Conservation (phyloP, 2,329 filamentous ascomycete species). For the Fusarium dimerum region DNA sequence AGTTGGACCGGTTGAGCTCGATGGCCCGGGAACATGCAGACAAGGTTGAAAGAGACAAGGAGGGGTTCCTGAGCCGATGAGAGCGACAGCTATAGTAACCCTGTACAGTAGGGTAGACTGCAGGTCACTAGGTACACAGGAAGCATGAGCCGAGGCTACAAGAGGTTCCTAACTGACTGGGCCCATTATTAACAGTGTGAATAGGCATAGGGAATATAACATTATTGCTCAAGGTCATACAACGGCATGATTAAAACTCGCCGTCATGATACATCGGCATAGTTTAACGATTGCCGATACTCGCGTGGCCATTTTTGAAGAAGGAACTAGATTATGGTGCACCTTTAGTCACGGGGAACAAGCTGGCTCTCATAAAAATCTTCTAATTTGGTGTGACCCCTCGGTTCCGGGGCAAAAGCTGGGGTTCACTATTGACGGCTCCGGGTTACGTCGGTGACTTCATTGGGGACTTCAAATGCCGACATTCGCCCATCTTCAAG, state of each 20-base stretch:
- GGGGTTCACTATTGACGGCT: constrained; percentile 24
- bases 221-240: constrained; percentile 1
- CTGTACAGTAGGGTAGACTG: no score
- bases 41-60: constrained; percentile 4
- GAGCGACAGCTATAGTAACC: no score
- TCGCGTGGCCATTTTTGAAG: not conserved
- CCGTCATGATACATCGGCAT: constrained; percentile 16
- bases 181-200: not conserved
- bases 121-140: no score
- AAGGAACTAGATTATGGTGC: constrained; percentile 2
- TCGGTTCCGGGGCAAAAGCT: constrained; percentile 30
- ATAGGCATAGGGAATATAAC: constrained; percentile 9
- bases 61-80: not conserved
- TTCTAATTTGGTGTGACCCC: constrained; percentile 7
- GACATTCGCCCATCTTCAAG: constrained; percentile 7
- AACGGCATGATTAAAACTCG: constrained; percentile 17
- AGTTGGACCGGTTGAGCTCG: constrained; percentile 35
- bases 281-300: constrained; percentile 10
- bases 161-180: not conserved
- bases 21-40: constrained; percentile 24
- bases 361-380: not conserved
- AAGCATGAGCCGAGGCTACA: no score
- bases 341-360: not conserved
- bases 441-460: constrained; percentile 35
- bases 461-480: constrained; percentile 26